Base-by-base conservation (phyloP, 2,329 filamentous ascomycete species). In the Pestalotiopsis sp. region DNA sequence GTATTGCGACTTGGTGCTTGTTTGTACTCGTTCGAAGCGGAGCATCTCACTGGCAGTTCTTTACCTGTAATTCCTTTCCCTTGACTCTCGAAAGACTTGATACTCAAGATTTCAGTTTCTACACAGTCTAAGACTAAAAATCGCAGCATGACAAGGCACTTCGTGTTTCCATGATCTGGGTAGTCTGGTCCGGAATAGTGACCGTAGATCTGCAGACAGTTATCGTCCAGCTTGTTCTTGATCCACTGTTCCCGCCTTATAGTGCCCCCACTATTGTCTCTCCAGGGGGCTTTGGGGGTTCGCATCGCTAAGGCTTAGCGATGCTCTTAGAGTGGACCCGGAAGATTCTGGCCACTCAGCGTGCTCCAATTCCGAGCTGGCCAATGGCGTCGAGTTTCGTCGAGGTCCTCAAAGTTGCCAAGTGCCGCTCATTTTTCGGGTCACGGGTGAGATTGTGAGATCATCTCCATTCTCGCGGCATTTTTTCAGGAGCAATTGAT, bases 241-340 rank as follows among this genome's bases (percentile, higher is more conserved):
- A 52, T 20, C 57, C 57, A 59, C 57, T 59, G 57, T 59, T 27
- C 57, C 20, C 57, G 57, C 57, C 57, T 27, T 59, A 59, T 36
- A 59, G 57, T 13, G 23, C 9, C 23, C 23, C 23, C 23, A 59
- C 20, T 59, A 14, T 52, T 12, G n/a, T 58, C 17, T 7, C 11
- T 17, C 23, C 23, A 59, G 25, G 23, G 57, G 23, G 31, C 31
- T 31, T 31, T 31, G 7, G 31, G 31, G 31, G 31, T 9, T 36
- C 52, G 52, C n/a, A 23, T 58, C 56, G 56, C 56, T 23, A n/a
- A n/a, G 17, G 45, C 45, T 52, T 52, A 52, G 45, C 45, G 45
- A 11, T 23, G 45, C 3, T 3, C 20, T n/a, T 11, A n/a, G 6
- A n/a, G n/a, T 36, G 31, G 17, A 20, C 3, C 45, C n/a, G 1